Percentiles rank a stretch among this genome's conserved stretches.
phyloP scores from a whole-genome alignment of 2,329 filamentous ascomycete species.

The Calonectria hongkongensis region DNA sequence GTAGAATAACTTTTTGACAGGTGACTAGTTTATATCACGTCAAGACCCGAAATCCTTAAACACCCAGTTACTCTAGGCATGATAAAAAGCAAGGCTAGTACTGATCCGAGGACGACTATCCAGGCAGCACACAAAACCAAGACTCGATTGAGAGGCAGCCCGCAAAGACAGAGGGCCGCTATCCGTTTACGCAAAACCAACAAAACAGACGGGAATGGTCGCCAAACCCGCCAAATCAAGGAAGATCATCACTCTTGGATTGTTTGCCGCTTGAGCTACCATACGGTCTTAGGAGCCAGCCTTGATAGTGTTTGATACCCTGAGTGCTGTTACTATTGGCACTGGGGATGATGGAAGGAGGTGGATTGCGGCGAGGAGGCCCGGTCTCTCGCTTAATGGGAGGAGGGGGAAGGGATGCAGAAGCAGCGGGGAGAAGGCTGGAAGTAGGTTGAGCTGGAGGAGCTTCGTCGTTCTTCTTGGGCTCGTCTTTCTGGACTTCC shows the following conservation, averaged over 20 bases:
- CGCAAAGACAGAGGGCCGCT: neutral
- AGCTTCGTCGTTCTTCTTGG: conserved; percentile 44
- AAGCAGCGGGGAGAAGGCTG: conserved; percentile 63
- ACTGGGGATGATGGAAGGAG: conserved; percentile 55
- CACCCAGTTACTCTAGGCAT: conserved; percentile 27
- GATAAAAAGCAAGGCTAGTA: conserved; percentile 18
- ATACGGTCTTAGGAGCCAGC: conserved; percentile 62
- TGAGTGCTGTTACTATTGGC: conserved; percentile 58
- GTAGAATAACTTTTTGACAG: conserved; percentile 38
- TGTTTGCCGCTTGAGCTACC: conserved; percentile 58
- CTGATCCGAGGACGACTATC: conserved; percentile 52
- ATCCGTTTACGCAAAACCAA: neutral
- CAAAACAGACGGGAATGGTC: neutral
- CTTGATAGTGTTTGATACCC: conserved; percentile 60
- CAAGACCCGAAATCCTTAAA: neutral
- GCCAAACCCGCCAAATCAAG: conserved; percentile 47
- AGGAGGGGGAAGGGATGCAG: conserved; percentile 61
- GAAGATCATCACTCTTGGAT: conserved; percentile 59
- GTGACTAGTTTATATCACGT: neutral
- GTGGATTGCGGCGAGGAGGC: conserved; percentile 58
- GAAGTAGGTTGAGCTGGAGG: conserved; percentile 46
- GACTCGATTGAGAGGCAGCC: conserved; percentile 9
- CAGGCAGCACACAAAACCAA: conserved; percentile 35
- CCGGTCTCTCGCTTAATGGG: conserved; percentile 59
- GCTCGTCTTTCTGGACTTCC: conserved; percentile 43